These are phyloP conservation scores for Entrophospora sp. DNA, from an alignment of 192 early-diverging fungal genomes.

Conservation along the genomic window DNA sequence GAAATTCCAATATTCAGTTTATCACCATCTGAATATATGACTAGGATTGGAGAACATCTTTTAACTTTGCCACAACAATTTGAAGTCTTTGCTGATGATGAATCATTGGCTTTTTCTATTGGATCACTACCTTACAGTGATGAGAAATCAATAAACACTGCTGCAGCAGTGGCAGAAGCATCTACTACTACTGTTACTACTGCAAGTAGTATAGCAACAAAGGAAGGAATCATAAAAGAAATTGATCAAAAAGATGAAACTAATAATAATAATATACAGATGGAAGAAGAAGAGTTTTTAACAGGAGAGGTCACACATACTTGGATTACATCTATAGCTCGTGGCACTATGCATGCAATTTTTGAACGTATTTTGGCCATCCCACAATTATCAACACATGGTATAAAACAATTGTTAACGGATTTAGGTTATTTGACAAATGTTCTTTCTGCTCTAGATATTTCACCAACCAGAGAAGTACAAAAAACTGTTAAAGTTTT, in stretches of 20 bases:
- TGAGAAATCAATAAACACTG: constrained; percentile 14
- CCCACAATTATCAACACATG: constrained; percentile 16
- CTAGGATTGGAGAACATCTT: constrained; percentile 57
- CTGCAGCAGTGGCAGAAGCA: not conserved
- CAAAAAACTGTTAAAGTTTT: not conserved
- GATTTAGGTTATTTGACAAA: constrained; percentile 16
- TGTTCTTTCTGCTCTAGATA: constrained; percentile 6
- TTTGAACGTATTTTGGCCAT: constrained; percentile 20
- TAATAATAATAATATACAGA: constrained; percentile 8
- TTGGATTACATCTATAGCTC: constrained; percentile 61
- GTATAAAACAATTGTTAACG: constrained; percentile 6
- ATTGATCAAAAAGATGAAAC: too few species aligned
- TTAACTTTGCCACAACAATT: constrained; percentile 61
- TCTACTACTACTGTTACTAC: not conserved
- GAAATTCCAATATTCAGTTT: constrained; percentile 55
- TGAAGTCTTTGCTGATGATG: constrained; percentile 51
- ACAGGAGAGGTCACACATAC: constrained; percentile 45
- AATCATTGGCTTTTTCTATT: constrained; percentile 37
- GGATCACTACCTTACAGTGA: constrained; percentile 32
- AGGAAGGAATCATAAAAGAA: constrained; percentile 14
- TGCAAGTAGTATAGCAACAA: not conserved
- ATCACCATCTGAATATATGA: constrained; percentile 59
- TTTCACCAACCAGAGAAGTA: not conserved
- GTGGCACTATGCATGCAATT: constrained; percentile 46
- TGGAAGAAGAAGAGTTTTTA: constrained; percentile 28